Evolutionary conservation across 192 early-diverging fungal species (phyloP).

Genomic region (Gaertneriomyces semiglobifer): DNA sequence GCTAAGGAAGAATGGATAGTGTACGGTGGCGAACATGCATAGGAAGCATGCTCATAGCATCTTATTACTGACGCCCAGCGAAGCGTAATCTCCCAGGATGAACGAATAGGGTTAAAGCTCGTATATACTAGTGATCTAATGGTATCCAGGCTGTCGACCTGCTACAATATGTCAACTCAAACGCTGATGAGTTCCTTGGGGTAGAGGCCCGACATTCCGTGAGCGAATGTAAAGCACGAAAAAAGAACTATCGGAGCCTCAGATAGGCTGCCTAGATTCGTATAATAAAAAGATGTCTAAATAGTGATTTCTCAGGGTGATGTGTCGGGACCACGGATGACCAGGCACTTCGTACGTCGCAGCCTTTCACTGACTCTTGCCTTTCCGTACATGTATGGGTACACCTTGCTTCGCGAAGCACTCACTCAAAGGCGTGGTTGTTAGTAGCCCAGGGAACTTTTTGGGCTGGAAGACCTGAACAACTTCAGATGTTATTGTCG

Average conservation of each 20-base stretch:
- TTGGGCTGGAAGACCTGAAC: slow-evolving; percentile 29
- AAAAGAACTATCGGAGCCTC: not conserved
- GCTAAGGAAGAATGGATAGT: too few relatives aligned
- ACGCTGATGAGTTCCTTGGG: too few relatives aligned
- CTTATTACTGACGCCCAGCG: too few relatives aligned
- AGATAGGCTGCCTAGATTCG: not conserved
- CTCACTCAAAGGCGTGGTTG: slow-evolving; percentile 16
- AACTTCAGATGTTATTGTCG: slow-evolving; percentile 11
- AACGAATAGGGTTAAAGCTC: too few relatives aligned
- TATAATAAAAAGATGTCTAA: not conserved
- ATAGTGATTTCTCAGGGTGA: not conserved
- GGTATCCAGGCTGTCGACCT: too few relatives aligned
- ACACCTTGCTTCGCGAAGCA: slow-evolving; percentile 23
- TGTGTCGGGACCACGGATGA: not conserved
- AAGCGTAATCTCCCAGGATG: too few relatives aligned
- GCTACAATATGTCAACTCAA: too few relatives aligned
- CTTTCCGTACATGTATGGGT: slow-evolving; percentile 26
- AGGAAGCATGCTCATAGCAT: too few relatives aligned
- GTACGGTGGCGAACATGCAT: too few relatives aligned
- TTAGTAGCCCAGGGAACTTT: slow-evolving; percentile 23
- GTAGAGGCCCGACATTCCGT: too few relatives aligned
- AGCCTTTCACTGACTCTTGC: not conserved
- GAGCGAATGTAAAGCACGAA: not conserved
- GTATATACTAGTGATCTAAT: too few relatives aligned
- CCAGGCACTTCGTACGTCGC: not conserved